A percentile compares a stretch with the other conserved stretches of the same genome.
These are phyloP conservation scores for Mycena leptocephala DNA, from an alignment of 768 basidiomycete genomes.

Conservation along the genomic window DNA sequence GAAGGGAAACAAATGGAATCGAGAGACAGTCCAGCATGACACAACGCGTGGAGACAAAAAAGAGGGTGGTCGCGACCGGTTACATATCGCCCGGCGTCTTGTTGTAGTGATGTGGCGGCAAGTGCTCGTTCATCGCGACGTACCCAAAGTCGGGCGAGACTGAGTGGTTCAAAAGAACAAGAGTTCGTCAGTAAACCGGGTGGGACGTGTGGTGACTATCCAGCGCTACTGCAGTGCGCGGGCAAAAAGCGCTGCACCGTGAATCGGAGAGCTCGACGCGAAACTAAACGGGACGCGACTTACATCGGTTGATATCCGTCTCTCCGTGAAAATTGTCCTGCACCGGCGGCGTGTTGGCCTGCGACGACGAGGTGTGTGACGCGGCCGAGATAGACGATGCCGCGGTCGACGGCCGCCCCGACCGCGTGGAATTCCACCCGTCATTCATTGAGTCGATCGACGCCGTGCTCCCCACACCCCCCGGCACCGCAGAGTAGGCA, in stretches of 20 bases:
- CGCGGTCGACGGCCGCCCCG: slow-evolving; percentile 81
- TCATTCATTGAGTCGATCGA: slow-evolving; percentile 65
- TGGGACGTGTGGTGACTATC: slow-evolving; percentile 28
- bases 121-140: slow-evolving; percentile 86
- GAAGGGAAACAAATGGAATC: slow-evolving; percentile 31
- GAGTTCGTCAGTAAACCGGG: slow-evolving; percentile 63
- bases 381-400: slow-evolving; percentile 85
- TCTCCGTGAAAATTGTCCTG: slow-evolving; percentile 78
- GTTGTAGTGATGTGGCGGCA: slow-evolving; percentile 67
- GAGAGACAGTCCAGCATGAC: slow-evolving; percentile 26
- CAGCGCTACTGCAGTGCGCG: slow-evolving; percentile 39
- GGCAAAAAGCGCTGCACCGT: slow-evolving; percentile 12
- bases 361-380: slow-evolving; percentile 83
- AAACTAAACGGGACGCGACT: slow-evolving; percentile 56
- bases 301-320: slow-evolving; percentile 88
- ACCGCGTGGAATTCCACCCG: slow-evolving; percentile 58
- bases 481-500: slow-evolving; percentile 80
- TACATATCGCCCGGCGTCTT: slow-evolving; percentile 71
- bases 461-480: slow-evolving; percentile 59
- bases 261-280: slow-evolving; percentile 21
- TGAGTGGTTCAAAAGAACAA: slow-evolving; percentile 54
- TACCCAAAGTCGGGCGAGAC: slow-evolving; percentile 92
- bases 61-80: slow-evolving; percentile 27
- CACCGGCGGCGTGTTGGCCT: slow-evolving; percentile 87
- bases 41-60: too few species aligned